Conservation (phyloP, 2,329 filamentous ascomycete genomes). For the Aspergillus proliferans region DNA sequence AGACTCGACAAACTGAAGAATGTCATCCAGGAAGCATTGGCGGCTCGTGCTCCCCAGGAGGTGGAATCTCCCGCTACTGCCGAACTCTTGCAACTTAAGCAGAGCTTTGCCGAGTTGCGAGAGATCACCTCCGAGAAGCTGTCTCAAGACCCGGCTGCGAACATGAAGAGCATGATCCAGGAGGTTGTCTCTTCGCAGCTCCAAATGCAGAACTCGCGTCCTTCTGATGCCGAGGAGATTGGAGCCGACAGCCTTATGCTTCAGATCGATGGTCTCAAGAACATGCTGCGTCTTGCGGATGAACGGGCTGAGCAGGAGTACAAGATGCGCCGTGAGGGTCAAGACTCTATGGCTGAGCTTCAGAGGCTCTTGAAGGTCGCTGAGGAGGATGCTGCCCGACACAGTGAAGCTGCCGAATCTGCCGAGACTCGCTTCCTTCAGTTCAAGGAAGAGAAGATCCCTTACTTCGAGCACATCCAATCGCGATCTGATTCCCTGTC, state of each 20-base stretch:
- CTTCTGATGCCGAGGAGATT: slow-evolving; percentile 49
- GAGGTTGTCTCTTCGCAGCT: slow-evolving; percentile 56
- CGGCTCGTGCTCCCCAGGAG: slow-evolving; percentile 35
- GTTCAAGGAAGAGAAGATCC: slow-evolving; percentile 63
- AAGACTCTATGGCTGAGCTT: slow-evolving; percentile 67
- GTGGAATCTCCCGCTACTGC: slow-evolving; percentile 21
- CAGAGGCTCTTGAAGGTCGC: slow-evolving; percentile 63
- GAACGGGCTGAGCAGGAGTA: slow-evolving; percentile 60
- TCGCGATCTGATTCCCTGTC: slow-evolving; percentile 64
- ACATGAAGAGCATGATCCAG: slow-evolving; percentile 58
- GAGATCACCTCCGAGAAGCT: slow-evolving; percentile 34
- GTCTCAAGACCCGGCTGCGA: slow-evolving; percentile 37
- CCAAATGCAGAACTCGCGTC: slow-evolving; percentile 44
- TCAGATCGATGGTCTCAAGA: slow-evolving; percentile 63
- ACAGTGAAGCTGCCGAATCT: slow-evolving; percentile 52
- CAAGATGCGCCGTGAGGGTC: slow-evolving; percentile 57
- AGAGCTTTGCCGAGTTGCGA: slow-evolving; percentile 34
- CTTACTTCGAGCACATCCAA: slow-evolving; percentile 57
- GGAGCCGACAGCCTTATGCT: slow-evolving; percentile 45
- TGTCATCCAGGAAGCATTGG: slow-evolving; percentile 61
- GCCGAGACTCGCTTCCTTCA: slow-evolving; percentile 59
- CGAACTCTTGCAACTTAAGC: slow-evolving; percentile 34
- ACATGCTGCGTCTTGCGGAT: slow-evolving; percentile 59
- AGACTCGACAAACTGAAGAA: slow-evolving; percentile 73
- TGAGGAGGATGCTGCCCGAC: slow-evolving; percentile 48